phyloP scores from a whole-genome alignment of 306 rosid genomes.

The Cyclanthera cordifolia region DNA sequence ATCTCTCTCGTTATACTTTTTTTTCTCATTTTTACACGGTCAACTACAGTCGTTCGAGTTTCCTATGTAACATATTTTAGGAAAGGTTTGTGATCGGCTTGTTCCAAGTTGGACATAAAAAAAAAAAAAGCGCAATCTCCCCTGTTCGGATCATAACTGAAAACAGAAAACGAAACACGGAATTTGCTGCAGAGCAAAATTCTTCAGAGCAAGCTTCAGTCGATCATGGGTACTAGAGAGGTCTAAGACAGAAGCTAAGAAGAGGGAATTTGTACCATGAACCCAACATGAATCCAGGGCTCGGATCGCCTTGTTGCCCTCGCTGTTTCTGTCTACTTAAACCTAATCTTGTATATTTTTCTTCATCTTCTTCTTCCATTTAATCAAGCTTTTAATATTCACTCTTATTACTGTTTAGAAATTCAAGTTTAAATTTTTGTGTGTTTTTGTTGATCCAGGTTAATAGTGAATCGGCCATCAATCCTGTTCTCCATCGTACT shows the following conservation, averaged over 20 bases:
- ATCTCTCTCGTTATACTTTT: too few relatives aligned
- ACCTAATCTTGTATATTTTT: conserved; percentile 32
- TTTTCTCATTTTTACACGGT: too few relatives aligned
- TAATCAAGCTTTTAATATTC: background rate
- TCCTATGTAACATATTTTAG: too few relatives aligned
- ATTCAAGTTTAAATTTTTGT: background rate
- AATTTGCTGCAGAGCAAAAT: background rate
- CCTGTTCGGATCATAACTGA: background rate
- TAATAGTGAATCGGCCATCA: conserved; percentile 66
- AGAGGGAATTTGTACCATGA: conserved; percentile 65
- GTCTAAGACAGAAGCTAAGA: conserved; percentile 72
- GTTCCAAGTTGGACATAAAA: too few relatives aligned
- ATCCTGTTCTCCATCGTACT: conserved; percentile 62
- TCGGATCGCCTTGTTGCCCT: conserved; percentile 79
- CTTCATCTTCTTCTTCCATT: background rate
- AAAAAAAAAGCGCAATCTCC: background rate
- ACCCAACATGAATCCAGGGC: conserved; percentile 85
- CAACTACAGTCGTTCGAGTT: too few relatives aligned
- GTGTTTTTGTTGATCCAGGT: conserved; percentile 28
- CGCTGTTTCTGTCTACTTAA: conserved; percentile 74
- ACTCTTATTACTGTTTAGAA: background rate
- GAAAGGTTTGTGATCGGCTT: too few relatives aligned
- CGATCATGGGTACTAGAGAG: conserved; percentile 66
- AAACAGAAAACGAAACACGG: background rate
- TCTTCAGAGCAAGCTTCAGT: background rate